These are phyloP conservation scores for Fibroporia radiculosa DNA, from an alignment of 768 basidiomycete genomes.

Conservation along the genomic window DNA sequence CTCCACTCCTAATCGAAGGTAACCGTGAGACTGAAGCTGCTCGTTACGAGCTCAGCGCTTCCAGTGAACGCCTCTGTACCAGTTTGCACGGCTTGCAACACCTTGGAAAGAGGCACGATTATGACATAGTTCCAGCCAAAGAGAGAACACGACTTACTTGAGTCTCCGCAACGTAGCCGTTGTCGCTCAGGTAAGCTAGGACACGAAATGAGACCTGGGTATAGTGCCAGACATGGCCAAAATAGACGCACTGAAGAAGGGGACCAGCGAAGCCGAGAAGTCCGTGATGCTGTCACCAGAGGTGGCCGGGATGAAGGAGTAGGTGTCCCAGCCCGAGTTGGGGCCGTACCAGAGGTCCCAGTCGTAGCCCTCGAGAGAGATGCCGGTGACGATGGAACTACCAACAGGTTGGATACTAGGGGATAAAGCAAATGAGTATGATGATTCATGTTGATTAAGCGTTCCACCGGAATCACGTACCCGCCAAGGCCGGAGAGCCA, in stretches of 20 bases:
- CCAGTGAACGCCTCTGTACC: slow-evolving; percentile 52
- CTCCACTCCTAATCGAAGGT: no score
- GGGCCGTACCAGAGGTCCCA: slow-evolving; percentile 54
- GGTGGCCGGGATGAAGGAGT: slow-evolving; percentile 43
- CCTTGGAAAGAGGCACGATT: slow-evolving; percentile 24
- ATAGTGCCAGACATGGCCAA: not conserved
- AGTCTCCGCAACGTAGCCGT: slow-evolving; percentile 39
- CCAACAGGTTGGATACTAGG: slow-evolving; percentile 50
- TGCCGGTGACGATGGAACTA: slow-evolving; percentile 34
- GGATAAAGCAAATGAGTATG: not conserved
- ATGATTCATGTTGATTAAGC: not conserved
- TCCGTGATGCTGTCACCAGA: slow-evolving; percentile 35
- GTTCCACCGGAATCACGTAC: slow-evolving; percentile 26
- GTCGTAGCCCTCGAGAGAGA: slow-evolving; percentile 37
- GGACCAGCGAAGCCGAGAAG: slow-evolving; percentile 46
- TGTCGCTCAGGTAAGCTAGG: slow-evolving; percentile 37
- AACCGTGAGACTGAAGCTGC: slow-evolving; percentile 34
- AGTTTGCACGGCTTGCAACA: slow-evolving; percentile 44
- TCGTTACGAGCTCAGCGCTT: slow-evolving; percentile 36
- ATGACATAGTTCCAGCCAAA: not conserved
- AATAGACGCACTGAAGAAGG: slow-evolving; percentile 45
- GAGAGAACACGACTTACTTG: slow-evolving; percentile 27
- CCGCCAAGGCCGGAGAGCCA: slow-evolving; percentile 52
- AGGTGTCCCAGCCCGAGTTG: slow-evolving; percentile 46
- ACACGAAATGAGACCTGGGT: not conserved